phyloP scores from a whole-genome alignment of 1,139 yeast species.

The Arxiozyma telluris region DNA sequence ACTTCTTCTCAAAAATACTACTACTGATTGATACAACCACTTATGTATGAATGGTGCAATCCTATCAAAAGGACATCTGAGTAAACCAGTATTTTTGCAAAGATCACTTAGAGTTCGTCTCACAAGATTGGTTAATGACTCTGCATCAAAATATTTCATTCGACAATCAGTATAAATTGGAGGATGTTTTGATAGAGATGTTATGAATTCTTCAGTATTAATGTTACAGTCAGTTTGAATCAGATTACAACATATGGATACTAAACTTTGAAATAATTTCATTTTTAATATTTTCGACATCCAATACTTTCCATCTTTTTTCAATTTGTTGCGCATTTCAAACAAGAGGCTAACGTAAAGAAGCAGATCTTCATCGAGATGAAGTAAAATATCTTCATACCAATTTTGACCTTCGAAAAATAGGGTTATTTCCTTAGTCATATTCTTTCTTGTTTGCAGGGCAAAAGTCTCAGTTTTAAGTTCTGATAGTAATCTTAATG shows the following conservation, averaged over 20 bases:
- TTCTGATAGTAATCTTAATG: conserved; percentile 17
- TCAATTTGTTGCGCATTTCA: conserved; percentile 1
- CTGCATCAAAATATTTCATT: not conserved
- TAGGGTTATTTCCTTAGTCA: not conserved
- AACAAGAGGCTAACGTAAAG: not conserved
- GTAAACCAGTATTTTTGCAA: not conserved
- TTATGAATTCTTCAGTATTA: not conserved
- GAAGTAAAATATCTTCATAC: conserved; percentile 7
- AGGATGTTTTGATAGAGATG: not conserved
- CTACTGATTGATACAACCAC: conserved; percentile 11
- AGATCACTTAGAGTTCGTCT: not conserved
- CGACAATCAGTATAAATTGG: not conserved
- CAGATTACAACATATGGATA: conserved; percentile 12
- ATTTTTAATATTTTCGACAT: conserved; percentile 9
- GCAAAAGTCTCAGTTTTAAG: conserved; percentile 8
- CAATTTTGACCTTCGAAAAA: conserved; percentile 5
- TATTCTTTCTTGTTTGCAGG: not conserved
- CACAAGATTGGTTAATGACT: not conserved
- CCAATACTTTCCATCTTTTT: not conserved
- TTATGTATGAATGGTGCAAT: conserved; percentile 6
- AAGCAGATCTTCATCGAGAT: conserved; percentile 11
- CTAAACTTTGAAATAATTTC: conserved; percentile 15
- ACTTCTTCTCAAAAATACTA: conserved; percentile 16
- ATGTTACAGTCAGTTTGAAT: conserved; percentile 4
- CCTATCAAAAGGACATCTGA: not conserved